Conservation (phyloP, 2,329 filamentous ascomycete genomes). For the Colletotrichum orbiculare region DNA sequence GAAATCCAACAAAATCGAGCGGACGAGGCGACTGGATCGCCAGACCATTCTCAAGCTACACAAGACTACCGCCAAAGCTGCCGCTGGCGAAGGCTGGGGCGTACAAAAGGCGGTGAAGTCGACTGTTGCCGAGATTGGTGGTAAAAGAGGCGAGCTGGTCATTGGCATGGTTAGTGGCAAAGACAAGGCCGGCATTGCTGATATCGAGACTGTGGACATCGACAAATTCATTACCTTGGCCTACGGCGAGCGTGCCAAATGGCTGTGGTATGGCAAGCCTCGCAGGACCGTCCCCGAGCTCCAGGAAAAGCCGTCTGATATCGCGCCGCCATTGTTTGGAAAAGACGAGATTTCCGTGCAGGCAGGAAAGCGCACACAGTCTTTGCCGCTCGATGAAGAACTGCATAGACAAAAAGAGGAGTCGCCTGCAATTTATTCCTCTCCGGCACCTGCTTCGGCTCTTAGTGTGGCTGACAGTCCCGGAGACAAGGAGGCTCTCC, state of each 20-base stretch:
- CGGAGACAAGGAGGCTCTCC: slow-evolving; percentile 67
- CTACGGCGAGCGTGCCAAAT: slow-evolving; percentile 86
- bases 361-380: slow-evolving; percentile 61
- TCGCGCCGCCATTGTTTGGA: slow-evolving; percentile 61
- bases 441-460: slow-evolving; percentile 56
- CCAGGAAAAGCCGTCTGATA: slow-evolving; percentile 59
- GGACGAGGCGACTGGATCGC: slow-evolving; percentile 82
- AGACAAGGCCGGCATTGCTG: slow-evolving; percentile 89
- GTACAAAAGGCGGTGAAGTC: slow-evolving; percentile 96
- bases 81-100: slow-evolving; percentile 88
- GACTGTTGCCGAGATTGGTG: slow-evolving; percentile 91
- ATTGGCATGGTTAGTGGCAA: slow-evolving; percentile 92
- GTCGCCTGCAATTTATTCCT: slow-evolving; percentile 54
- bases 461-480: slow-evolving; percentile 59
- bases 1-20: slow-evolving; percentile 84
- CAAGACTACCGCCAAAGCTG: slow-evolving; percentile 87
- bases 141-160: slow-evolving; percentile 93
- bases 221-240: slow-evolving; percentile 83
- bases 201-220: slow-evolving; percentile 91
- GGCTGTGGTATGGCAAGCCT: slow-evolving; percentile 94
- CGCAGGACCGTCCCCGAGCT: slow-evolving; percentile 68
- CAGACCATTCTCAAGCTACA: slow-evolving; percentile 86
- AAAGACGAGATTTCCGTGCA: slow-evolving; percentile 61
- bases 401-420: slow-evolving; percentile 58
- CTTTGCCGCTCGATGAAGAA: slow-evolving; percentile 65